Evolutionary conservation across 2,329 filamentous ascomycete genomes (phyloP).

Genomic region (Cordyceps farinosa): DNA sequence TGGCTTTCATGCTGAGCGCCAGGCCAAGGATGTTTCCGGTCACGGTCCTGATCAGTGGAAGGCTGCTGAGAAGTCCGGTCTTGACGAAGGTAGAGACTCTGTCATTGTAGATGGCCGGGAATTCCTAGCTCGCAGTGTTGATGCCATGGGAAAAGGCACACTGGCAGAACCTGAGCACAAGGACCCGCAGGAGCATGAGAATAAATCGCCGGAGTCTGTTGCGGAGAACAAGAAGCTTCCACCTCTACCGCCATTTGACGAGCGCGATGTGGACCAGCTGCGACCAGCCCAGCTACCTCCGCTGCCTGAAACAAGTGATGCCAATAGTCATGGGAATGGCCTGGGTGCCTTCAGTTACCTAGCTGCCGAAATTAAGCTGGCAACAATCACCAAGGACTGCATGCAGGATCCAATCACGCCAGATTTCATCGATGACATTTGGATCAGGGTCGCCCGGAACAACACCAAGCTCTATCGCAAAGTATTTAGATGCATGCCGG

Average conservation of each 20-base stretch:
- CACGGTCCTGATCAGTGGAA: constrained; percentile 75
- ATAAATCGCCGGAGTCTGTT: constrained; percentile 30
- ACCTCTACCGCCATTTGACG: constrained; percentile 53
- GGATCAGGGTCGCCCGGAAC: constrained; percentile 83
- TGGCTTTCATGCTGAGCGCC: background rate
- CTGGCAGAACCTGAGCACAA: constrained; percentile 37
- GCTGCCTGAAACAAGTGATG: constrained; percentile 69
- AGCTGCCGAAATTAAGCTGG: constrained; percentile 66
- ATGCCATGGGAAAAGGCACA: constrained; percentile 61
- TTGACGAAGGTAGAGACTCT: constrained; percentile 67
- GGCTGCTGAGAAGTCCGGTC: constrained; percentile 55
- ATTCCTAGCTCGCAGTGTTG: constrained; percentile 62
- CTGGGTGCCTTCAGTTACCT: constrained; percentile 48
- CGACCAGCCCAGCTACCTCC: constrained; percentile 66
- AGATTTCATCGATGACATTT: constrained; percentile 80
- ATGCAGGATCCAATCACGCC: constrained; percentile 87
- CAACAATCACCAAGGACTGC: constrained; percentile 79
- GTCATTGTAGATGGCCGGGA: constrained; percentile 65
- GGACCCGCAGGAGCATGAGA: constrained; percentile 13
- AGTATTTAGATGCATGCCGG: constrained; percentile 95
- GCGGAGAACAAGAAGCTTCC: constrained; percentile 50
- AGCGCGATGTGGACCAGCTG: constrained; percentile 65
- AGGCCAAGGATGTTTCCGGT: constrained; percentile 67
- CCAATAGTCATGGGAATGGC: constrained; percentile 76
- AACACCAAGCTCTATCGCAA: constrained; percentile 92